Evolutionary conservation across 257 asterid species (phyloP).

Genomic region (Coffea canephora): DNA sequence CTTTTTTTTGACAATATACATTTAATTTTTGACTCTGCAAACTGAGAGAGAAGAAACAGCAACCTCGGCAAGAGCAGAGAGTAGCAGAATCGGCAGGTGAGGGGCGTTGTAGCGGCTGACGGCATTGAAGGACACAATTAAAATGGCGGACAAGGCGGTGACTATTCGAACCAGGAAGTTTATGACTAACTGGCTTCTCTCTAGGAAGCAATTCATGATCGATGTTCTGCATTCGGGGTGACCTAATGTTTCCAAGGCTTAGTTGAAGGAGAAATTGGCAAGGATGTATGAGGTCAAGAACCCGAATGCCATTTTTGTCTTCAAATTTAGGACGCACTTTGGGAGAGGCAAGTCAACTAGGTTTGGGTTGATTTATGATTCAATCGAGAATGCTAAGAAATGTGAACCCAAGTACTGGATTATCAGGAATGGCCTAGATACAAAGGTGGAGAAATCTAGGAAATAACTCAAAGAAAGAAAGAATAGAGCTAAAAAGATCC

Average conservation of each 20-base stretch:
- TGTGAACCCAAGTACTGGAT: conserved; percentile 88
- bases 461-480: conserved; percentile 86
- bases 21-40: too few species aligned
- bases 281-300: conserved; percentile 83
- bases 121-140: neutral
- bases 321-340: conserved; percentile 93
- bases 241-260: conserved; percentile 89
- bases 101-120: neutral
- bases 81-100: neutral
- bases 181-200: conserved; percentile 84
- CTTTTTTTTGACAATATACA: too few species aligned
- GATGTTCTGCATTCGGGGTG: conserved; percentile 93
- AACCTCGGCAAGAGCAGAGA: conserved; percentile 7
- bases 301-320: conserved; percentile 74
- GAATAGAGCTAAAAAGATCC: conserved; percentile 81
- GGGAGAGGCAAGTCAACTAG: conserved; percentile 98
- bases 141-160: conserved; percentile 93
- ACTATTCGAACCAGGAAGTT: conserved; percentile 86
- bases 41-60: neutral
- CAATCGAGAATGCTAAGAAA: conserved; percentile 87
- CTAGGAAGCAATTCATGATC: conserved; percentile 86
- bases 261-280: conserved; percentile 73
- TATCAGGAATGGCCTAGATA: conserved; percentile 88
- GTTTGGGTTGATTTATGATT: conserved; percentile 82
- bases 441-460: conserved; percentile 87